A percentile compares a stretch with the other conserved stretches of the same genome.
phyloP scores from a whole-genome alignment of 345 rosid genomes.

The Alliaria petiolata region DNA sequence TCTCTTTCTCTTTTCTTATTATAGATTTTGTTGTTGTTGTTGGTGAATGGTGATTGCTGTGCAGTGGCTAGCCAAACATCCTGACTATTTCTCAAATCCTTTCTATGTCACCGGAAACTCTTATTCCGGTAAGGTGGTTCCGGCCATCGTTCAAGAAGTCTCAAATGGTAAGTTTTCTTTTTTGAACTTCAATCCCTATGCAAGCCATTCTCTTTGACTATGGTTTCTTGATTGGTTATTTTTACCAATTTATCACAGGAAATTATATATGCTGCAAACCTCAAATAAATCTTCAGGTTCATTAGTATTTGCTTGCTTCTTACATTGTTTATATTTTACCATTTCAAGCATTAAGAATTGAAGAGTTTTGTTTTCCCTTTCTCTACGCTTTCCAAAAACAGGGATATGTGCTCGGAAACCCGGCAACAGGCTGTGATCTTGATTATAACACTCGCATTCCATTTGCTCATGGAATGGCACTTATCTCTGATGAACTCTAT shows the following conservation, averaged over 20 bases:
- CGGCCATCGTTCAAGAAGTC: no score
- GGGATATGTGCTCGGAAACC: conserved; percentile 70
- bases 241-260: conserved; percentile 36
- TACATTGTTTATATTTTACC: background rate
- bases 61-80: no score
- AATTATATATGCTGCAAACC: conserved; percentile 44
- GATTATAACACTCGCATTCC: conserved; percentile 42
- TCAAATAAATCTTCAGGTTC: conserved; percentile 54
- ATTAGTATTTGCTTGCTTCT: background rate
- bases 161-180: no score
- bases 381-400: conserved; percentile 17
- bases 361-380: background rate
- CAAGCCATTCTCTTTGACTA: background rate
- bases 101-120: no score
- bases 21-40: no score
- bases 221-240: background rate
- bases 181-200: background rate
- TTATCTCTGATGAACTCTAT: conserved; percentile 50
- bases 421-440: conserved; percentile 19
- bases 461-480: conserved; percentile 44
- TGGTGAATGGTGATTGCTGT: no score
- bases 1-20: no score
- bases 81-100: no score
- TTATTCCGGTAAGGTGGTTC: no score
- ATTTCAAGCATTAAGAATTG: background rate